Evolutionary conservation across 805 yeast species (phyloP), one percentile per base, ranked within the genome.

Genomic region (Saccharomyces eubayanus): DNA sequence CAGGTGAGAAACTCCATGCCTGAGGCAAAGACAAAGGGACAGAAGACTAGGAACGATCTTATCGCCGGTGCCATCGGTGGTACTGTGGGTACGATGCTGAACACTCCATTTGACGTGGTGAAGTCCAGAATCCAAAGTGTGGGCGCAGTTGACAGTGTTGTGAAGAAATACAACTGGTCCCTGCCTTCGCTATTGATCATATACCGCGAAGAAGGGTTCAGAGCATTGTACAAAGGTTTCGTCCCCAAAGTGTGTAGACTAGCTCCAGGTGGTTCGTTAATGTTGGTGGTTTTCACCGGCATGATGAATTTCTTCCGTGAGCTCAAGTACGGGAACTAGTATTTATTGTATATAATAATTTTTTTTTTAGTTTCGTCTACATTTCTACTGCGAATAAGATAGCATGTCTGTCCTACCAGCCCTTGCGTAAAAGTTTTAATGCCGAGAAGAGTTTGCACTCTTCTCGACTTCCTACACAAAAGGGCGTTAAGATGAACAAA

Each of bases 261-360:
- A 61, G 98, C 97, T 51, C 98, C 98, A 56, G 98, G 98, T 65
- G 98, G 98, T 71, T 98, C 97, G 76, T 89, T 92, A 61, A 76
- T 92, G 66, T 80, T 92, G 69, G 97, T 92, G 48, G 97, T 92
- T n/a, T 92, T 89, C 79, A 89, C 97, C 47, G 78, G 43, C 9
- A 36, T 36, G 43, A 36, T 36, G 43, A 36, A 36, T 24, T 36
- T 36, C 20, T 36, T 36, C 43, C 16, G 43, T 8, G 43, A 36
- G 9, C 43, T 36, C 6, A 36, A 36, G 43, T 36, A 36, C 43
- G 43, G 43, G 16, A 24, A 36, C 11, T 36, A 21, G 20, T 36
- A 36, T 36, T 36, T 36, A 36, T 16, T 16, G 43, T 16, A 36
- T 16, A 36, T 16, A 2, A 10, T 21, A 2, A 8, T 10, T 36